Percentiles rank a stretch among this genome's conserved stretches.
phyloP scores from a whole-genome alignment of 192 early-diverging fungal species.

The Obelidium mucronatum region DNA sequence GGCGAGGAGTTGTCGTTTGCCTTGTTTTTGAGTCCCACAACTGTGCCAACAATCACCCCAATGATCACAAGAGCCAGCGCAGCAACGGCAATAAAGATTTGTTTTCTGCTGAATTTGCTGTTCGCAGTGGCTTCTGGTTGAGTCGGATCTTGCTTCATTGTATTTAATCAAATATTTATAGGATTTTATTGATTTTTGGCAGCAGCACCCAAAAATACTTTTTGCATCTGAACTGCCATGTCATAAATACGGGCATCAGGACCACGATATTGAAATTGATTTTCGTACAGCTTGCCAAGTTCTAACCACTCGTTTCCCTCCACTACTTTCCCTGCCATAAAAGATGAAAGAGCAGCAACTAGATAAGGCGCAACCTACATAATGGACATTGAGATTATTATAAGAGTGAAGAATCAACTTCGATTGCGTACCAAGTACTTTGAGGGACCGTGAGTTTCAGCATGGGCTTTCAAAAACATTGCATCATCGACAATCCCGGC shows the following conservation, averaged over 20 bases:
- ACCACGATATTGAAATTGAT: neutral
- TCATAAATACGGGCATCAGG: constrained; percentile 11
- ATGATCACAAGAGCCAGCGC: neutral
- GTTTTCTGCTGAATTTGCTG: too few relatives aligned
- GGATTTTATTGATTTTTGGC: neutral
- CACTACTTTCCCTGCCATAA: constrained; percentile 3
- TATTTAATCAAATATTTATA: too few relatives aligned
- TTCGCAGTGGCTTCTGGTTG: too few relatives aligned
- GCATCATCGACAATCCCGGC: constrained; percentile 9
- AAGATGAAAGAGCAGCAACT: constrained; percentile 1
- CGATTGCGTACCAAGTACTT: constrained; percentile 12
- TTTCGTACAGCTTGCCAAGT: neutral
- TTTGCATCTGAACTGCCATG: neutral
- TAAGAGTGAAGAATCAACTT: too few relatives aligned
- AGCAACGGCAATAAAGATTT: neutral
- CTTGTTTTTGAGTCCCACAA: neutral
- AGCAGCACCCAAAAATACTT: too few relatives aligned
- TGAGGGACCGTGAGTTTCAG: neutral
- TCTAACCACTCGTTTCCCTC: constrained; percentile 18
- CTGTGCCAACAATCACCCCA: too few relatives aligned
- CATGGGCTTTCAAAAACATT: neutral
- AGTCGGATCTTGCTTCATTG: too few relatives aligned
- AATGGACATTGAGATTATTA: too few relatives aligned
- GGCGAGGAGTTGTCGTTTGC: neutral
- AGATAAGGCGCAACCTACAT: constrained; percentile 19